A percentile compares a stretch with the other conserved stretches of the same genome.
These are phyloP conservation scores for Debaryomyces castellii DNA, from an alignment of 805 yeast genomes.

Conservation along the genomic window DNA sequence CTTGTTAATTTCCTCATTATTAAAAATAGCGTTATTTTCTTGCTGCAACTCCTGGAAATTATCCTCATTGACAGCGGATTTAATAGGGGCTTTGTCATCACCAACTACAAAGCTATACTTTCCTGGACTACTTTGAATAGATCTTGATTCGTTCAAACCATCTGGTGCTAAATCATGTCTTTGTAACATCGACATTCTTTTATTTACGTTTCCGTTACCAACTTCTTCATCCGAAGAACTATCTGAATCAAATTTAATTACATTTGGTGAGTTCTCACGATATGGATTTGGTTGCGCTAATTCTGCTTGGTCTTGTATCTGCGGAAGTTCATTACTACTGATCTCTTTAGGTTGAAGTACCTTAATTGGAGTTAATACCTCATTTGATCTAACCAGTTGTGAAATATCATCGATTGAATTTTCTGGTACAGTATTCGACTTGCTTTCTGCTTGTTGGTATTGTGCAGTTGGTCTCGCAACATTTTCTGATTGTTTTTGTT, in stretches of 20 bases:
- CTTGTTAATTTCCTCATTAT: background rate
- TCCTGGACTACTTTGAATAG: conserved; percentile 18
- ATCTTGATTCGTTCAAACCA: conserved; percentile 7
- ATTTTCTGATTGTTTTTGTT: background rate
- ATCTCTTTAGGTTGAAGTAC: background rate
- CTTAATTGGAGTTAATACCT: background rate
- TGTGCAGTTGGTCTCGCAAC: background rate
- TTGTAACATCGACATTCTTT: conserved; percentile 31
- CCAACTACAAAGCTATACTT: conserved; percentile 43
- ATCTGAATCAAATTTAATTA: conserved; percentile 31
- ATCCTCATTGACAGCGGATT: conserved; percentile 18
- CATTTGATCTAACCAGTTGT: background rate
- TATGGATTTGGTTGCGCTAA: background rate
- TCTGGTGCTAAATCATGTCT: conserved; percentile 27
- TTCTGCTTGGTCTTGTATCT: background rate
- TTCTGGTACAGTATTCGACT: background rate
- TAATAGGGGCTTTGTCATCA: conserved; percentile 33
- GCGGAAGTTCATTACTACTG: background rate
- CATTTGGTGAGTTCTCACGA: conserved; percentile 30
- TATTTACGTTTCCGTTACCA: conserved; percentile 10
- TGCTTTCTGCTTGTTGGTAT: background rate
- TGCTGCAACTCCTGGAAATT: conserved; percentile 13
- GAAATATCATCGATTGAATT: background rate
- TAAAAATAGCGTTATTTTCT: conserved; percentile 1
- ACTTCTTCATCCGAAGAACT: conserved; percentile 31